These are phyloP conservation scores for Torulaspora franciscae DNA, from an alignment of 805 yeast genomes.

Conservation along the genomic window DNA sequence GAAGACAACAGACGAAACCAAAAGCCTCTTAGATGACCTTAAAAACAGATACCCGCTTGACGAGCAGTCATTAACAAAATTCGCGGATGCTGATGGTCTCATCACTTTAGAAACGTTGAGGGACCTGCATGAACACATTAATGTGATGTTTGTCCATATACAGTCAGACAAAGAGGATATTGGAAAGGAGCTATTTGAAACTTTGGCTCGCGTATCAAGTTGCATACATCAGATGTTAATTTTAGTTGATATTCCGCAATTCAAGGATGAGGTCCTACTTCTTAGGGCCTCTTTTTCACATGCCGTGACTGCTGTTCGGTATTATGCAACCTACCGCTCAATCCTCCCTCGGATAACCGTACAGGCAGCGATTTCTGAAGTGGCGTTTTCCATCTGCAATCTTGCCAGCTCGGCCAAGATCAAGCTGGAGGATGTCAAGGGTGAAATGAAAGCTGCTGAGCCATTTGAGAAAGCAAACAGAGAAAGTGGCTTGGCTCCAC, in stretches of 20 bases:
- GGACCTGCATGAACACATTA: conserved; percentile 9
- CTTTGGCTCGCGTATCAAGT: conserved; percentile 25
- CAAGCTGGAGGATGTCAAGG: conserved; percentile 6
- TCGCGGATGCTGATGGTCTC: conserved; percentile 16
- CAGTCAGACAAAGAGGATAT: conserved; percentile 8
- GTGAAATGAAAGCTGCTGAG: neutral
- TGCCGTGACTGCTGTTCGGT: conserved; percentile 70
- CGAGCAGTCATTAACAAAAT: conserved; percentile 11
- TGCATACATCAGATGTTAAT: conserved; percentile 19
- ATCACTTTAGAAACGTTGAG: conserved; percentile 17
- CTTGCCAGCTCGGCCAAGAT: conserved; percentile 38
- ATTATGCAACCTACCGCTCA: conserved; percentile 58
- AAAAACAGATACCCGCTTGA: conserved; percentile 9
- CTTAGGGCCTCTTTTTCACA: conserved; percentile 68
- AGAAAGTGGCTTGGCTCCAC: neutral
- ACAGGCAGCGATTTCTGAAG: conserved; percentile 71
- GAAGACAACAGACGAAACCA: neutral
- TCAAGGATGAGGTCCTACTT: conserved; percentile 42
- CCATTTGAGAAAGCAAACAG: neutral
- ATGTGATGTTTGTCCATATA: conserved; percentile 11
- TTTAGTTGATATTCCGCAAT: conserved; percentile 24
- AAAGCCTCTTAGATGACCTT: neutral
- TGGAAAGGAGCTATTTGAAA: conserved; percentile 24
- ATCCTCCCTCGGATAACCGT: conserved; percentile 65
- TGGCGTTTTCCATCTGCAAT: conserved; percentile 62